Evolutionary conservation across 140 eudicot species (phyloP).

Genomic region (Anethum foeniculum): DNA sequence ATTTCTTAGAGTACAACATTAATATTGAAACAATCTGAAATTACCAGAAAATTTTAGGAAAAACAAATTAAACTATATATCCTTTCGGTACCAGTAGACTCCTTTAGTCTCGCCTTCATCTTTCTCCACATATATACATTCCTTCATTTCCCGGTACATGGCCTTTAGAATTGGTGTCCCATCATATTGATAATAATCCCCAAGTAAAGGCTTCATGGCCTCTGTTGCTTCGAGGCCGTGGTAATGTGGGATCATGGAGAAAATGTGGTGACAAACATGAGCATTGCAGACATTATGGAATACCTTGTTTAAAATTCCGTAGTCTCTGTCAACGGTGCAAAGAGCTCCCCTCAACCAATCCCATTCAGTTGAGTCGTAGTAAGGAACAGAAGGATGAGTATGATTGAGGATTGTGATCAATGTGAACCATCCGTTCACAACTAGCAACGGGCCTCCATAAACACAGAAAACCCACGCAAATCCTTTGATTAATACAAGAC

Average conservation of each 20-base stretch:
- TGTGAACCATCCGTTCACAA: constrained; percentile 6
- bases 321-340: neutral
- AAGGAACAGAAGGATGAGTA: neutral
- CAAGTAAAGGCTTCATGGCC: neutral
- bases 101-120: neutral
- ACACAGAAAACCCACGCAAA: constrained; percentile 1
- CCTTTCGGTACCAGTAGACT: constrained; percentile 5
- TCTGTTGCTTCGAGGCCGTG: constrained; percentile 1
- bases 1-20: neutral
- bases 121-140: constrained; percentile 2
- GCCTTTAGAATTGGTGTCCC: constrained; percentile 1
- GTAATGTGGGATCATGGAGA: constrained; percentile 3
- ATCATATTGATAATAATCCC: neutral
- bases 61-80: neutral
- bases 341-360: constrained; percentile 7
- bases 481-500: neutral
- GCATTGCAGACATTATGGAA: constrained; percentile 1
- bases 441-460: neutral
- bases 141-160: constrained; percentile 1
- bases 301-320: neutral
- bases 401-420: neutral
- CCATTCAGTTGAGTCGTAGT: constrained; percentile 3
- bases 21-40: neutral
- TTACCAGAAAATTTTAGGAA: neutral
- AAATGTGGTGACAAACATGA: constrained; percentile 3